Base-by-base conservation (phyloP, 2,329 filamentous ascomycete genomes). In the Penicillium sclerotiorum region DNA sequence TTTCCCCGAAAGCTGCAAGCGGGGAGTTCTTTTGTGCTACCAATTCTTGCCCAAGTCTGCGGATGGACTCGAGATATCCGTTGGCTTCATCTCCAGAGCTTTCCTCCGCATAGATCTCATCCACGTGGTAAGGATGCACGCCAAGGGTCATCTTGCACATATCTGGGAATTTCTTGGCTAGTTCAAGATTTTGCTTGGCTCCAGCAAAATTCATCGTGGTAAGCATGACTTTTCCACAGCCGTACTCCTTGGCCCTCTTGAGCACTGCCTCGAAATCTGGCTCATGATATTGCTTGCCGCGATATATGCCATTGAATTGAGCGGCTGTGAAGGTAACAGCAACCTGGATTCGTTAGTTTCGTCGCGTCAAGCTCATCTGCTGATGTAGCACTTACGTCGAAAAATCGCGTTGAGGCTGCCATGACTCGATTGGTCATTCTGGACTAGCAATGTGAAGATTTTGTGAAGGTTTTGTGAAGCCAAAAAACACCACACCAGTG, bases 121-220 rank as follows among this genome's bases (percentile, higher is more conserved):
- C 59, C 0, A 76, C 77, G 40, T 81, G 75, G 47, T 81, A 80
- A 0, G 77, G 77, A 49, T 80, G 78, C 3, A 80, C 68, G 1
- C 78, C 78, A 8, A 80, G 66, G 1, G 78, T 80, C 48, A 77
- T 61, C 9, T 66, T 74, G 51, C 76, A 78, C 55, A 75, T 73
- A 0, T 50, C 32, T 1, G 62, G 57, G 20, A 55, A 58, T 28
- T 55, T 15, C 13, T 50, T 51, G 5, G 53, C 52, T 20, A 50
- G 13, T 5, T 45, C 13, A 8, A 71, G 59, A 4, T 79, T 77
- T 2, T 73, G 69, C 0, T 72, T 69, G n/a, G 64, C 67, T 4
- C 61, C 62, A 1, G 73, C 71, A 1, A 79, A 70, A 21, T 73
- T 70, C 27, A 79, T 67, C 0, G 73, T 73, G 1, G 60, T 64